phyloP scores from a whole-genome alignment of 2,329 filamentous ascomycete genomes.

The Fusarium drepaniforme region DNA sequence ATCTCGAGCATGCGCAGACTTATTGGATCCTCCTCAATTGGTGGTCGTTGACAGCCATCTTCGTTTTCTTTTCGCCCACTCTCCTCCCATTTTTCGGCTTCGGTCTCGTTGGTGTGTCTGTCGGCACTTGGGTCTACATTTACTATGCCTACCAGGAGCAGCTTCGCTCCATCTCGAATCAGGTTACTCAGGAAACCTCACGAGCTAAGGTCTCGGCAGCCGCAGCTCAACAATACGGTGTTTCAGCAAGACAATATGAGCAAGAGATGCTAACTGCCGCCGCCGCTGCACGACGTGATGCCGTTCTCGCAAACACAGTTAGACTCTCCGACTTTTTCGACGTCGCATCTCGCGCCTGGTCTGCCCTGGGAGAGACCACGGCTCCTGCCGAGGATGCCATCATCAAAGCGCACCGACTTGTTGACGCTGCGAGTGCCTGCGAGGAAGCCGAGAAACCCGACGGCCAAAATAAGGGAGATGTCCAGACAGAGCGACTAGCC shows the following conservation, averaged over 20 bases:
- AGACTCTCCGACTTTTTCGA: constrained; percentile 23
- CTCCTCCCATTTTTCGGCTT: constrained; percentile 17
- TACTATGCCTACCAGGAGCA: constrained; percentile 23
- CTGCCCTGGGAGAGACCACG: constrained; percentile 21
- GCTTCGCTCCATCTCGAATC: constrained; percentile 6
- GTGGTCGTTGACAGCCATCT: constrained; percentile 23
- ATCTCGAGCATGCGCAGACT: constrained; percentile 30
- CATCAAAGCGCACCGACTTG: constrained; percentile 21
- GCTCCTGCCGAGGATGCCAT: constrained; percentile 29
- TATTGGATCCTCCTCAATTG: constrained; percentile 29
- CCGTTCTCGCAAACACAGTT: constrained; percentile 1
- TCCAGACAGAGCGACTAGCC: not conserved
- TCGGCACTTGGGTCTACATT: constrained; percentile 26
- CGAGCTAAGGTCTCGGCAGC: constrained; percentile 23
- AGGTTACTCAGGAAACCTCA: constrained; percentile 3
- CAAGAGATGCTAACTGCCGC: constrained; percentile 21
- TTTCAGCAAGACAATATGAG: constrained; percentile 17
- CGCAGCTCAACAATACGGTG: constrained; percentile 16
- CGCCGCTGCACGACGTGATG: constrained; percentile 12
- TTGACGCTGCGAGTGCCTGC: constrained; percentile 17
- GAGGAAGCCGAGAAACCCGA: constrained; percentile 28
- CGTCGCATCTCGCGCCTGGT: constrained; percentile 24
- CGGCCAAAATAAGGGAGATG: constrained; percentile 21
- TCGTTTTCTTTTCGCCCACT: constrained; percentile 18
- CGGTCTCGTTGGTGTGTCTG: constrained; percentile 7